Evolutionary conservation across 2,329 filamentous ascomycete species (phyloP).

Genomic region (Diaporthe sp.): DNA sequence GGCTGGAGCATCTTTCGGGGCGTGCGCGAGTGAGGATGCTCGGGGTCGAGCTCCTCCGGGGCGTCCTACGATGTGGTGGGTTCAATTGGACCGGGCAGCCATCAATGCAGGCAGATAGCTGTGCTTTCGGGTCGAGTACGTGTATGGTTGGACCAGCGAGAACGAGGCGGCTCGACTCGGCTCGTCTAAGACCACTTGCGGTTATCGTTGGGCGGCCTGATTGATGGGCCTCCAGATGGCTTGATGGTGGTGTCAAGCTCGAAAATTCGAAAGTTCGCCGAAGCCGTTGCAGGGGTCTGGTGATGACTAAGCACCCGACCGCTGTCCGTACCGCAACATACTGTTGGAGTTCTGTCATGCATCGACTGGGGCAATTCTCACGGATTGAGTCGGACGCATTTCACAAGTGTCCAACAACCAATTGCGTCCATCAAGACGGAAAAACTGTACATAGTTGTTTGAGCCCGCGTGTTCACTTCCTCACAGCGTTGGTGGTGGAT

Average conservation of each 20-base stretch:
- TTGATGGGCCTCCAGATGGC: background rate
- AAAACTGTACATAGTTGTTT: background rate
- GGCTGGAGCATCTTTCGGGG: conserved; percentile 72
- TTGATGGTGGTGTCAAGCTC: conserved; percentile 19
- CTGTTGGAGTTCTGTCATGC: background rate
- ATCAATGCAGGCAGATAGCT: conserved; percentile 20
- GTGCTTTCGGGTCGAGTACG: background rate
- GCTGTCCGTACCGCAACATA: background rate
- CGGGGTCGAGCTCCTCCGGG: conserved; percentile 34
- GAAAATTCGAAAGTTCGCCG: conserved; percentile 38
- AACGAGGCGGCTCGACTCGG: conserved; percentile 7
- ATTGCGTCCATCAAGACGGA: background rate
- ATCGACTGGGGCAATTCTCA: background rate
- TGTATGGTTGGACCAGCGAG: conserved; percentile 16
- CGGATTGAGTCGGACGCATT: background rate
- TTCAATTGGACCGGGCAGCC: conserved; percentile 34
- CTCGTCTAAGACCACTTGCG: conserved; percentile 19
- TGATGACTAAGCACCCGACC: conserved; percentile 10
- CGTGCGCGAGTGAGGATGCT: conserved; percentile 29
- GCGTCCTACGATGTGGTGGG: conserved; percentile 22
- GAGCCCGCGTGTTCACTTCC: too few relatives aligned
- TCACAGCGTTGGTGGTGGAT: background rate
- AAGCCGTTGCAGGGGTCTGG: conserved; percentile 23
- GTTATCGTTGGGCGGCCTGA: conserved; percentile 4
- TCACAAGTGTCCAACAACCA: background rate